A percentile compares a stretch with the other conserved stretches of the same genome.
phyloP scores from a whole-genome alignment of 306 rosid species.

The Oemleria cerasiformis region DNA sequence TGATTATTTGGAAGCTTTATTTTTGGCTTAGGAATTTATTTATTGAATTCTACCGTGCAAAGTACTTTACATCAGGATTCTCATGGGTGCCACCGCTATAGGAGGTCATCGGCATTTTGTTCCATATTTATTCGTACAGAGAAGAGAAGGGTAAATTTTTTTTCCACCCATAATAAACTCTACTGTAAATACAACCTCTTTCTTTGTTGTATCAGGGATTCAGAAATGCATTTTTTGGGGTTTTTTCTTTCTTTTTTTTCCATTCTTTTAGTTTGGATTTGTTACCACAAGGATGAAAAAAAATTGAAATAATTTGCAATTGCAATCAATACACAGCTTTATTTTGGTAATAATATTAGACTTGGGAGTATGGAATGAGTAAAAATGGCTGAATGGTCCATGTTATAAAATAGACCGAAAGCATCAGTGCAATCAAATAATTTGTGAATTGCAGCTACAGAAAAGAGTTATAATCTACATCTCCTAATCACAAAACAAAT shows the following conservation, averaged over 20 bases:
- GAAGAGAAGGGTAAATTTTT: constrained; percentile 26
- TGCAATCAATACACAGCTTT: constrained; percentile 4
- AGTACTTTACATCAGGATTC: constrained; percentile 3
- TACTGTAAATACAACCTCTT: constrained; percentile 23
- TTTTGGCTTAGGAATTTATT: constrained; percentile 44
- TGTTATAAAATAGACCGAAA: not conserved
- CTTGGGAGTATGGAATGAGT: not conserved
- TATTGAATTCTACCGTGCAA: not conserved
- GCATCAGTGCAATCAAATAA: constrained; percentile 32
- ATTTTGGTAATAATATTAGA: not conserved
- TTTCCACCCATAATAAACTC: constrained; percentile 23
- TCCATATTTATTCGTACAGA: constrained; percentile 16
- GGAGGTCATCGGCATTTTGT: constrained; percentile 21
- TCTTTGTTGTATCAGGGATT: not conserved
- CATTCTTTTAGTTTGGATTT: not conserved
- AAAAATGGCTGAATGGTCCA: not conserved
- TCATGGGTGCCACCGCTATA: not conserved
- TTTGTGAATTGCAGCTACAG: constrained; percentile 31
- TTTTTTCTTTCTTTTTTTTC: not conserved
- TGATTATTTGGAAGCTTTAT: constrained; percentile 91
- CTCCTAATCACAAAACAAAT: constrained; percentile 31
- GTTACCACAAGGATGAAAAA: not conserved
- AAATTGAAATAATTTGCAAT: constrained; percentile 1
- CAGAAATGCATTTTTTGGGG: constrained; percentile 11
- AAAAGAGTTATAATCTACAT: constrained; percentile 48